A percentile compares a stretch with the other conserved stretches of the same genome.
Conservation (phyloP, 1,139 yeast genomes). For the Diutina pseudorugosa region DNA sequence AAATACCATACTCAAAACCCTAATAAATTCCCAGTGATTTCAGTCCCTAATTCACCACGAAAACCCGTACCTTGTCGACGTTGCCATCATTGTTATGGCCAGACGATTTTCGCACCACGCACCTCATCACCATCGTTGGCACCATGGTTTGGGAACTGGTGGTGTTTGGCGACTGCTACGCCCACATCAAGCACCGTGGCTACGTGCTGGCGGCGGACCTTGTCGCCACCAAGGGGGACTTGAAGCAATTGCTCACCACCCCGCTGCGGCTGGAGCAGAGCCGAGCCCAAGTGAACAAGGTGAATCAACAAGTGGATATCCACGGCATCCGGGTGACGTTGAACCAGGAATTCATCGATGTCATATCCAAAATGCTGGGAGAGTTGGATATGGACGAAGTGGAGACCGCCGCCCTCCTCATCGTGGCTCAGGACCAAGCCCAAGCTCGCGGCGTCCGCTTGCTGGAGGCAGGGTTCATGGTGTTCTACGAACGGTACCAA, state of each 20-base stretch:
- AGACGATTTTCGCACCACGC: background rate
- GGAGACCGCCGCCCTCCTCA: conserved; percentile 24
- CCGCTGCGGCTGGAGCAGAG: conserved; percentile 37
- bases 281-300: conserved; percentile 22
- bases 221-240: conserved; percentile 26
- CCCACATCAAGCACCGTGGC: conserved; percentile 19
- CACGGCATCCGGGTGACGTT: conserved; percentile 35
- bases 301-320: background rate
- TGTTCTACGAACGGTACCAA: conserved; percentile 57
- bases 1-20: too few relatives aligned
- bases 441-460: conserved; percentile 41
- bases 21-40: too few relatives aligned
- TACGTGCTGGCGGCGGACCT: conserved; percentile 12
- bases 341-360: conserved; percentile 44
- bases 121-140: background rate
- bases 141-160: conserved; percentile 20
- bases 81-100: background rate
- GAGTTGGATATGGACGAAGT: conserved; percentile 28
- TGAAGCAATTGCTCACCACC: conserved; percentile 31
- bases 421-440: conserved; percentile 27
- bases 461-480: conserved; percentile 59
- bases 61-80: too few relatives aligned
- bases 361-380: conserved; percentile 46
- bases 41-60: too few relatives aligned
- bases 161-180: conserved; percentile 23